Evolutionary conservation across 257 asterid species (phyloP), one percentile per base, ranked within the genome.

Genomic region (Jacaranda mimosifolia): DNA sequence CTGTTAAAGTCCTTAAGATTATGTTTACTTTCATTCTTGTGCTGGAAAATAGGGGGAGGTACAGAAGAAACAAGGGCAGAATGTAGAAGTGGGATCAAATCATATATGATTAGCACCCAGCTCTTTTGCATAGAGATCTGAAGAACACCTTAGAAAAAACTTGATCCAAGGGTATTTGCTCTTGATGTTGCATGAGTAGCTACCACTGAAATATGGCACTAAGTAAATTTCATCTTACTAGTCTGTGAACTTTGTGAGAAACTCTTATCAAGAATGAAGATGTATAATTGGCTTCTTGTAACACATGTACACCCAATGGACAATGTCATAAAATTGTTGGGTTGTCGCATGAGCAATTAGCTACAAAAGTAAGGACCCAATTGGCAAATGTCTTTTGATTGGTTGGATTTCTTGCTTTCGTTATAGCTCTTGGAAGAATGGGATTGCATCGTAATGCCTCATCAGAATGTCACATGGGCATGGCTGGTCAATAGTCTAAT

Each of bases 101-200:
- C 17, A 17, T 36, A 48, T 10, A 26, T 68, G 17, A 11, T 74
- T 40, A 18, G 36, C 26, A 5, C 68, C 48, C 13, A 40, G 9
- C 48, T 35, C 19, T 67, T 76, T 56, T 43, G 60, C 65, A 35
- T 17, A 38, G 46, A 21, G 40, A 55, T 26, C 11, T 66, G 9
- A 14, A 63, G 71, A 26, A 32, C 74, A 63, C 32, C 53, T 78
- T 39, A 19, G 57, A 19, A n/a, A 63, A 10, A 12, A 76, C 26
- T 40, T 49, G 49, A 64, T 64, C 65, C 13, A 1, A 43, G 9
- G 69, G 17, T 52, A 52, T 9, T 14, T 39, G n/a, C 35, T 21
- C 56, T 15, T 49, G 39, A 68, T 46, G 14, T 63, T 63, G 60
- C 65, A 56, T 36, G 69, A 73, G n/a, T 11, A 10, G 32, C 57